Evolutionary conservation across 345 rosid genomes (phyloP).

Genomic region (Limnanthes douglasii): DNA sequence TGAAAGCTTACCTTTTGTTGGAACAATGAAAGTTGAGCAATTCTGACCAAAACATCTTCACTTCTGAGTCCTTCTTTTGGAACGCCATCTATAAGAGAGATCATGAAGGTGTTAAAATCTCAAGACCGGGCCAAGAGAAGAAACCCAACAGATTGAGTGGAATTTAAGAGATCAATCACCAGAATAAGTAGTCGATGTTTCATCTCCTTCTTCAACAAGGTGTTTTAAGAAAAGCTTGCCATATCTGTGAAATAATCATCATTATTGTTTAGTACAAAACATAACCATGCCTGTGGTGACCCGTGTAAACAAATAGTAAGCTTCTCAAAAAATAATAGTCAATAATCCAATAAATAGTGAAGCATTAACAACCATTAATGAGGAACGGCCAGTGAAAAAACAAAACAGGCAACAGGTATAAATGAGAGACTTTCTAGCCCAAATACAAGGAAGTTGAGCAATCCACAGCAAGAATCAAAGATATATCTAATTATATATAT

Average conservation of each 20-base stretch:
- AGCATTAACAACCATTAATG: too few relatives aligned
- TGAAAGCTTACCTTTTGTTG: constrained; percentile 56
- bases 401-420: too few relatives aligned
- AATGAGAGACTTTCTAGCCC: too few relatives aligned
- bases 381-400: constrained; percentile 9
- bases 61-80: constrained; percentile 98
- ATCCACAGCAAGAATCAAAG: too few relatives aligned
- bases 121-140: neutral
- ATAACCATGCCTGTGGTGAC: too few relatives aligned
- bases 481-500: too few relatives aligned
- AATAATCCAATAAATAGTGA: too few relatives aligned
- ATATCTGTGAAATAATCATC: constrained; percentile 41
- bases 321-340: neutral
- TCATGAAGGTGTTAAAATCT: constrained; percentile 4
- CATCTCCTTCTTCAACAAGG: constrained; percentile 50
- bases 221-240: constrained; percentile 61
- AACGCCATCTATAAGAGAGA: constrained; percentile 69
- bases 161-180: constrained; percentile 29
- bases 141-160: neutral
- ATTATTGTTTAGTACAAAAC: constrained; percentile 3
- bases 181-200: constrained; percentile 43
- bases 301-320: too few relatives aligned
- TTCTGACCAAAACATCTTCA: constrained; percentile 75
- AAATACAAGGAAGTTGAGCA: too few relatives aligned
- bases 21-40: constrained; percentile 49